A percentile compares a stretch with the other conserved stretches of the same genome.
Conservation (phyloP, 1,284 basidiomycete genomes). For the Fomitiporia mediterranea region DNA sequence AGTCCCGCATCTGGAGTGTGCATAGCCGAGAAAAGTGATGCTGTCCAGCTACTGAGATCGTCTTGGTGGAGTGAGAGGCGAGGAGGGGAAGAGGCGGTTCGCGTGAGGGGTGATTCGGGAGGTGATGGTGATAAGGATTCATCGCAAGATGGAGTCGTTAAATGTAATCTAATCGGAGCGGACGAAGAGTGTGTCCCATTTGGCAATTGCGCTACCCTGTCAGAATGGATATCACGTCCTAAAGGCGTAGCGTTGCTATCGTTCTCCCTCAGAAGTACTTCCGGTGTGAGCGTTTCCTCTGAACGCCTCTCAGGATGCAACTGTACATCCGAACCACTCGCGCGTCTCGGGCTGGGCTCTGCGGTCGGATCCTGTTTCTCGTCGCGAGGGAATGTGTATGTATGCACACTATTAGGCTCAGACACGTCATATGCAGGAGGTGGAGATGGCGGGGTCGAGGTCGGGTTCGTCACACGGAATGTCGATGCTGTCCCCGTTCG, state of each 20-base stretch:
- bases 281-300: conserved; percentile 17
- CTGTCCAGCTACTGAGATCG: conserved; percentile 30
- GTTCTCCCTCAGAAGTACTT: conserved; percentile 2
- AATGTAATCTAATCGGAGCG: conserved; percentile 3
- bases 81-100: conserved; percentile 41
- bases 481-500: conserved; percentile 23
- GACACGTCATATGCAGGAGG: conserved; percentile 38
- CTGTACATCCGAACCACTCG: not conserved
- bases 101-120: conserved; percentile 25
- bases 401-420: conserved; percentile 8
- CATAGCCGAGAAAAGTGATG: conserved; percentile 27
- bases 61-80: conserved; percentile 50
- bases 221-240: not conserved
- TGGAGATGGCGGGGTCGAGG: conserved; percentile 33
- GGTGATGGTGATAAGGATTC: conserved; percentile 22
- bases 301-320: conserved; percentile 7
- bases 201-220: not conserved
- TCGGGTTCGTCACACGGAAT: conserved; percentile 37
- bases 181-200: not conserved
- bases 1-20: conserved; percentile 19
- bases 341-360: not conserved
- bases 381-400: conserved; percentile 2
- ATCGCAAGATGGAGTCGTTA: conserved; percentile 2
- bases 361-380: conserved; percentile 6
- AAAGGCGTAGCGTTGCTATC: not conserved